Base-by-base conservation (phyloP, 2,329 filamentous ascomycete species). In the Zymoseptoria pseudotritici region DNA sequence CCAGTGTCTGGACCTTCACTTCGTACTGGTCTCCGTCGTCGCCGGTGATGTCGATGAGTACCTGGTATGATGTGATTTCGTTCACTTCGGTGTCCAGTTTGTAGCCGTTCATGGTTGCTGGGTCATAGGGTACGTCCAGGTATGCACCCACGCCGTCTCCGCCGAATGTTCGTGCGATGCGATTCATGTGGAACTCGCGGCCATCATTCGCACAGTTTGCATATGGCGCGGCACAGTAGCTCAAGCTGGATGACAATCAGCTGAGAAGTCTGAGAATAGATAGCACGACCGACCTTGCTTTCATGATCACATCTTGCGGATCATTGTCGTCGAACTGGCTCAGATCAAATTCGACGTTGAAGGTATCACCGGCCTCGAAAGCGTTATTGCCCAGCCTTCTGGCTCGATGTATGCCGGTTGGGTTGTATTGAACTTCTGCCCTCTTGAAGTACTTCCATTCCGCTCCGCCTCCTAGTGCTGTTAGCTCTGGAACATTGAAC, bases 301-400 rank as follows among this genome's bases (percentile, higher is more conserved):
- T 53, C 50, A 52, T 52, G 19, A 24, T 49, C 2, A 56, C 54
- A 53, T 61, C 55, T 24, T 55, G 42, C n/a, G 51, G 29, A 21
- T 61, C 53, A 20, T 54, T 61, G 22, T 54, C 31, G 42, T 61
- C 58, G 20, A 61, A 61, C 10, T 50, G 36, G 3, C 26, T 46
- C 26, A 61, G 53, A 55, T 61, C 55, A 20, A 61, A 61, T 24
- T 57, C 52, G 3, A 61, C 58, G 52, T 58, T 58, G 52, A 61
- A 60, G 4, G 55, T 57, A 54, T 60, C 58, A n/a, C 55, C 55
- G 13, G 50, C 52, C 11, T 57, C 51, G 26, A 60, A 61, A 26
- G n/a, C 31, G 7, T 46, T 36, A 21, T 26, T 49, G 29, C 58
- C 58, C 3, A 59, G 31, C 9, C 57, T 24, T 53, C 53, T 53